These are phyloP conservation scores for Xylariales sp. DNA, from an alignment of 2,329 filamentous ascomycete species.

Conservation along the genomic window DNA sequence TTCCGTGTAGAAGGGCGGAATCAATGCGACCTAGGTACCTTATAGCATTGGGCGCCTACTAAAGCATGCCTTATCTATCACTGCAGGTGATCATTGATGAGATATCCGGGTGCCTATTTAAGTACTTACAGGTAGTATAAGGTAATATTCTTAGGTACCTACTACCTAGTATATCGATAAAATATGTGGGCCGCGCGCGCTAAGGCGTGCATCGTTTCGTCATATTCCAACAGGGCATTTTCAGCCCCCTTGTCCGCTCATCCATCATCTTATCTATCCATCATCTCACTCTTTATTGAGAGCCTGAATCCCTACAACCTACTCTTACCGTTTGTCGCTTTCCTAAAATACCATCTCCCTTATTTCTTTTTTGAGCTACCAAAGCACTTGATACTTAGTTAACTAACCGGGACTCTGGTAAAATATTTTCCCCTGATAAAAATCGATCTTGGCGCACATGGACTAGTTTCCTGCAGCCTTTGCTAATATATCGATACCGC, in stretches of 20 bases:
- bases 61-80: too few relatives aligned
- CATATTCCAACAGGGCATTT: slow-evolving; percentile 17
- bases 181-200: slow-evolving; percentile 7
- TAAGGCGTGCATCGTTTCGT: slow-evolving; percentile 34
- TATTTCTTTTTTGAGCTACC: not conserved
- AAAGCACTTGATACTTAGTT: not conserved
- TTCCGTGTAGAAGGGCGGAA: too few relatives aligned
- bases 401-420: not conserved
- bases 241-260: not conserved
- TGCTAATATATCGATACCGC: not conserved
- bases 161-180: too few relatives aligned
- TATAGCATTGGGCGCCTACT: too few relatives aligned
- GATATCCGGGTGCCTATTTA: too few relatives aligned
- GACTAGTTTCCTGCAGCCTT: not conserved
- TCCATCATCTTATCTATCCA: not conserved
- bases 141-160: too few relatives aligned
- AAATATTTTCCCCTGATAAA: not conserved
- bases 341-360: not conserved
- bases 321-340: not conserved
- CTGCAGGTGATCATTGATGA: too few relatives aligned
- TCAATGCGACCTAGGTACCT: too few relatives aligned
- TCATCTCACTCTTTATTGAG: slow-evolving; percentile 1
- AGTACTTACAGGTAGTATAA: too few relatives aligned
- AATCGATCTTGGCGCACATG: not conserved
- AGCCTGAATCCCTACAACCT: slow-evolving; percentile 9